A percentile compares a stretch with the other conserved stretches of the same genome.
Evolutionary conservation across 177 flowering plant genomes (phyloP).

Genomic region (Tripterygium wilfordii): DNA sequence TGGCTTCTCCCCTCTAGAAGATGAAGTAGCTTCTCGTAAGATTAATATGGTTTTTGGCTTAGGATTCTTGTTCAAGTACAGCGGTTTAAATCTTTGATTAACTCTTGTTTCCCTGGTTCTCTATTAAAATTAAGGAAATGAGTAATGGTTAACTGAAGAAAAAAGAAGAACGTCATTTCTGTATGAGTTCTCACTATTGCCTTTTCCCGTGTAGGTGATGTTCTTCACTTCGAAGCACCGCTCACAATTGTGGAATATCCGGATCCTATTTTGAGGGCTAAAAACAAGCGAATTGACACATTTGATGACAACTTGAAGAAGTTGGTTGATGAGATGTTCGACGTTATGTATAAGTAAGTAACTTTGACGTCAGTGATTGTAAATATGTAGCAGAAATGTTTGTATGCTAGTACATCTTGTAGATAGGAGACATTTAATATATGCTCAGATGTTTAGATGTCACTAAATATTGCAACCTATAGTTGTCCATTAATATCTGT

Average conservation of each 20-base stretch:
- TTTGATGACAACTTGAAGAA: slow-evolving; percentile 82
- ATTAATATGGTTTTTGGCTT: too few relatives aligned
- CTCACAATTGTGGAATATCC: slow-evolving; percentile 84
- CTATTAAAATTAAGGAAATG: neutral
- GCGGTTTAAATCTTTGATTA: neutral
- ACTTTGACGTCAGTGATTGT: too few relatives aligned
- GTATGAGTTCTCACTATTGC: neutral
- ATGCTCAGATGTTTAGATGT: too few relatives aligned
- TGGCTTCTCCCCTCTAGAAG: slow-evolving; percentile 30
- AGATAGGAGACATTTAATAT: too few relatives aligned
- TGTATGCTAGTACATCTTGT: too few relatives aligned
- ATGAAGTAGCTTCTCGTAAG: slow-evolving; percentile 55
- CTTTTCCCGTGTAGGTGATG: slow-evolving; percentile 45
- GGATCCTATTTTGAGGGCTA: slow-evolving; percentile 68
- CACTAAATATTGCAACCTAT: too few relatives aligned
- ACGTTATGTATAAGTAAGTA: slow-evolving; percentile 95
- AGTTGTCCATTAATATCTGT: too few relatives aligned
- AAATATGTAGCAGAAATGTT: too few relatives aligned
- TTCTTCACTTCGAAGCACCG: slow-evolving; percentile 62
- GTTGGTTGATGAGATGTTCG: slow-evolving; percentile 84
- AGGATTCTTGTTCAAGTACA: neutral
- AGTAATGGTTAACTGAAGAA: neutral
- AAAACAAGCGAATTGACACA: slow-evolving; percentile 59
- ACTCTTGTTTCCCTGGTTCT: neutral
- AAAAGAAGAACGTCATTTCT: too few relatives aligned